Percentiles rank a stretch among this genome's conserved stretches.
Conservation (phyloP, 768 basidiomycete species). For the Russula virescens region DNA sequence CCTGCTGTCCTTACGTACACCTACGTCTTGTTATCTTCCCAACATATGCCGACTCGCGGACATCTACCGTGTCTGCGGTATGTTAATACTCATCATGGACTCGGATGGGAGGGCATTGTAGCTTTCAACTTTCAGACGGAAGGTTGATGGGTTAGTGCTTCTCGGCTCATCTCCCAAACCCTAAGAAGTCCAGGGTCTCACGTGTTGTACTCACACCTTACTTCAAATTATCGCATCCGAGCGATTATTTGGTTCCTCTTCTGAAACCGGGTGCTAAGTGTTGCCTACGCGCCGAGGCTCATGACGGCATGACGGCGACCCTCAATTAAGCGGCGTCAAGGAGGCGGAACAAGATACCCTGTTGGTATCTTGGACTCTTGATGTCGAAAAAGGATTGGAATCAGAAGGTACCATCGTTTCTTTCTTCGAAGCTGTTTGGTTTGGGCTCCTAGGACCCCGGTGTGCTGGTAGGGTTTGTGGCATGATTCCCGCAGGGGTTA, state of each 20-base stretch:
- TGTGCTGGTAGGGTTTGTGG: not conserved
- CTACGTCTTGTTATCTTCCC: too few relatives aligned
- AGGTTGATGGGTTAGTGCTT: too few relatives aligned
- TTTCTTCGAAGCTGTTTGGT: too few relatives aligned
- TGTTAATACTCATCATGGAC: too few relatives aligned
- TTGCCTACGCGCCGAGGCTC: not conserved
- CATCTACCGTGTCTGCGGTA: too few relatives aligned
- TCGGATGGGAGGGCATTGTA: too few relatives aligned
- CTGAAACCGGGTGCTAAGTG: constrained; percentile 1
- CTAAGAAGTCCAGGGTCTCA: not conserved
- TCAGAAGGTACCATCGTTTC: not conserved
- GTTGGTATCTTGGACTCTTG: not conserved
- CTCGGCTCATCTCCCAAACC: not conserved
- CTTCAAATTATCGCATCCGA: not conserved
- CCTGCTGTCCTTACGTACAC: too few relatives aligned
- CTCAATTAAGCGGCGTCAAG: constrained; percentile 8
- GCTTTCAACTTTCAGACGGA: too few relatives aligned
- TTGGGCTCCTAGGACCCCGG: too few relatives aligned
- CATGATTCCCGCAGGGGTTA: too few relatives aligned
- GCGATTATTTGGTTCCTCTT: not conserved
- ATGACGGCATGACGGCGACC: not conserved
- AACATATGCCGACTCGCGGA: too few relatives aligned
- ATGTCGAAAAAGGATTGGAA: not conserved
- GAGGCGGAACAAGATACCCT: not conserved
- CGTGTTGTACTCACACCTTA: not conserved